Evolutionary conservation across 176 grass and related monocot species (phyloP).

Genomic region (Canna indica): DNA sequence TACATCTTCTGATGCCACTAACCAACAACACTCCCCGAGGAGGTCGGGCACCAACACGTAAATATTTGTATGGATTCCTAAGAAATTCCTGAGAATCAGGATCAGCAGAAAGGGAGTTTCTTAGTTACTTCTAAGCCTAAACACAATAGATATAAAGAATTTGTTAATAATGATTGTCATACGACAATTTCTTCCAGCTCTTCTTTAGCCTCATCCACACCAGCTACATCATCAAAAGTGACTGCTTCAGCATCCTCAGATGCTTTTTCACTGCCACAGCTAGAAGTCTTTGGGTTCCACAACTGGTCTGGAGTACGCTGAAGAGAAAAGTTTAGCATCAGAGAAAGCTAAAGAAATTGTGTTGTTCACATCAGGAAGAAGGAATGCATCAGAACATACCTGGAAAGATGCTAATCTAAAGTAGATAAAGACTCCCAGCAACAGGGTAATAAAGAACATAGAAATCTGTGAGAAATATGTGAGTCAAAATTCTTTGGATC

Average conservation of each 20-base stretch:
- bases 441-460: constrained; percentile 88
- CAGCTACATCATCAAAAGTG: constrained; percentile 98
- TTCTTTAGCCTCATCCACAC: constrained; percentile 99
- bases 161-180: constrained; percentile 9
- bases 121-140: neutral
- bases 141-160: neutral
- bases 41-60: constrained; percentile 92
- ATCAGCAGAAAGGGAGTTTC: constrained; percentile 28
- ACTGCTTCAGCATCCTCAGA: constrained; percentile 65
- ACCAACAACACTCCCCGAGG: constrained; percentile 99
- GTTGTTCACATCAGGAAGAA: neutral
- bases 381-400: constrained; percentile 28
- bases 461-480: constrained; percentile 52
- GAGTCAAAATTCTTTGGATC: neutral
- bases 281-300: constrained; percentile 64
- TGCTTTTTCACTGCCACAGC: constrained; percentile 48
- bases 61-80: constrained; percentile 89
- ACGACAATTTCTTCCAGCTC: constrained; percentile 99
- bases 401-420: constrained; percentile 75
- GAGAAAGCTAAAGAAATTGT: constrained; percentile 7
- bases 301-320: constrained; percentile 86
- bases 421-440: constrained; percentile 71
- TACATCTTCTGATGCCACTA: constrained; percentile 25
- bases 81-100: constrained; percentile 66
- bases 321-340: constrained; percentile 22